Base-by-base conservation (phyloP, 1,284 basidiomycete species). In the Athelia psychrophila region DNA sequence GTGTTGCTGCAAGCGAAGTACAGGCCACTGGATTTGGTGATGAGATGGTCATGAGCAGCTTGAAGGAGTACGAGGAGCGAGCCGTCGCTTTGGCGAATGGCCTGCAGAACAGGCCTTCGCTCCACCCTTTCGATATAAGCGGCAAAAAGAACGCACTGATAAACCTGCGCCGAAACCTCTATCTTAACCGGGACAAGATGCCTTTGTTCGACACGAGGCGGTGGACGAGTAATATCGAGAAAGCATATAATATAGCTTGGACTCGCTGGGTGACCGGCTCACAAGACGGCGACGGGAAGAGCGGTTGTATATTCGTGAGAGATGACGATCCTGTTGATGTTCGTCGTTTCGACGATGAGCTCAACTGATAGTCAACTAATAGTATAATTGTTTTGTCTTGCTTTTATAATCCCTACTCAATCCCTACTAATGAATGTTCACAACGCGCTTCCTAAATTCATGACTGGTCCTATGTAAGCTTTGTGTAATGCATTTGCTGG, bases 1-100 rank as follows among this genome's bases (percentile, higher is more conserved):
- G 83, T 16, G 82, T 84, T 18, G 80, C 76, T 0, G 79, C 83
- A 27, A 79, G 78, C 56, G 79, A 83, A 53, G 80, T 74, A 3
- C 64, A 71, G 27, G 83, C 83, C 3, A 84, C 82, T 0, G 81
- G 80, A 6, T 70, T 77, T 56, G 83, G 81, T 1, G 66, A 72
- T 16, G 66, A 76, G 51, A 83, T 85, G 80, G 73, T 80, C 25
- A 80, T 79, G 32, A 53, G 68, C 44, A 73, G 66, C 50, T 64
- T 74, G 47, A 65, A 74, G 48, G 78, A 77, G 53, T 85, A 85
- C 56, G 80, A 82, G 59, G 68, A 71, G 6, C 73, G 82, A 0
- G 83, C 80, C 0, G 73, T 84, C 33, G 57, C 67, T 36, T 67
- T 84, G 24, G 80, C 78, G 0, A 30, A 30, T 30, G 27, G 27